Evolutionary conservation across 768 basidiomycete species (phyloP), one percentile per base, ranked within the genome.

Genomic region (Suillus americanus): DNA sequence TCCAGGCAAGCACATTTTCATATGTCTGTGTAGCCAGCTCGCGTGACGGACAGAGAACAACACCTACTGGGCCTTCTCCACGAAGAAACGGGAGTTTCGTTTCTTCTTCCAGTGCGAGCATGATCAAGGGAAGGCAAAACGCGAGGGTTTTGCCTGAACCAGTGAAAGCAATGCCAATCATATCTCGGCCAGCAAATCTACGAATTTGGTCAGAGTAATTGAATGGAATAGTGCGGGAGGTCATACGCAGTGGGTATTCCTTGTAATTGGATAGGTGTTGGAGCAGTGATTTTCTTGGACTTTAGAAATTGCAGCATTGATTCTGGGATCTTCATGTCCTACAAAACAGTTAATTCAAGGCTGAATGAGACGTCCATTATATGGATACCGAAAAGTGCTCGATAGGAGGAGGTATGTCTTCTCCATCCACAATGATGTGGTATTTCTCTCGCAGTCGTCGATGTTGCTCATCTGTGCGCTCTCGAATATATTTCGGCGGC

Each of bases 241-340:
- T 71, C 92, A 70, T 79, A 95, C 92, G 95, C 97, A 60, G 92
- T 91, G 3, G 97, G 96, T 64, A 99, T 90, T 28, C 97, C 97
- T 78, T 99, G 97, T 20, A 98, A 81, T 75, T 99, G 97, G 70
- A 99, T 99, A 2, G 97, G 97, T 3, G 97, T 95, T 0, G 97
- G 97, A 43, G 80, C 81, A 3, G 82, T 82, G 72, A 99, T 99
- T 55, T 92, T 89, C 64, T 95, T 95, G 38, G 86, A 83, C 75
- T 88, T 90, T 56, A 99, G 83, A 75, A 90, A 90, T 64, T 92
- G 86, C 10, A 99, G 79, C 51, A 99, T 87, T 3, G 89, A 83
- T 46, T 85, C 85, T 8, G 97, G 97, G n/a, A 99, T 89, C 82
- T 98, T 99, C 97, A 99, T 99, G 73, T 99, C 97, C 92, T 96